Conservation (phyloP, 108 stramenopile species). For the Discostella stelligeroides region DNA sequence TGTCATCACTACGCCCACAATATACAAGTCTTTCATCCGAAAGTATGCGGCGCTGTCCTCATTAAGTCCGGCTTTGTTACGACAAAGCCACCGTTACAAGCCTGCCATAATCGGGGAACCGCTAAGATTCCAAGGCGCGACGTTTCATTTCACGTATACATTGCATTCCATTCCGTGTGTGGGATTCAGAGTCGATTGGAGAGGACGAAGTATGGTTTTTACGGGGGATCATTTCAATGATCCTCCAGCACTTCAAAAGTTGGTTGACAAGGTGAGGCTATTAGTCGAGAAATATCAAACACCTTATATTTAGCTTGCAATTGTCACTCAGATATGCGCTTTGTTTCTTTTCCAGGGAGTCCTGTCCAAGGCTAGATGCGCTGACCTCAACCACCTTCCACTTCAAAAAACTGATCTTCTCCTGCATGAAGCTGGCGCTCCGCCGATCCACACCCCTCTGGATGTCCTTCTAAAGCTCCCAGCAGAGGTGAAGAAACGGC, state of each 20-base stretch:
- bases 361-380: conserved; percentile 72
- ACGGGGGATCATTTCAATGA: conserved; percentile 94
- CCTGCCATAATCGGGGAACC: conserved; percentile 90
- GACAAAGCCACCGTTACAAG: conserved; percentile 82
- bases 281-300: neutral
- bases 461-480: conserved; percentile 78
- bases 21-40: conserved; percentile 94
- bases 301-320: too few relatives aligned
- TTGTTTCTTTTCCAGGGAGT: conserved; percentile 56
- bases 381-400: conserved; percentile 83
- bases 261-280: conserved; percentile 59
- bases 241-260: conserved; percentile 68
- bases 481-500: conserved; percentile 68
- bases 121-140: conserved; percentile 86
- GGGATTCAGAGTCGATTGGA: conserved; percentile 90
- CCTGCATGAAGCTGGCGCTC: conserved; percentile 92
- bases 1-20: conserved; percentile 92
- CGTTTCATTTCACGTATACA: conserved; percentile 90
- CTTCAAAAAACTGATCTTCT: conserved; percentile 87
- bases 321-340: neutral
- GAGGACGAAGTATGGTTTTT: conserved; percentile 89
- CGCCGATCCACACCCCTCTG: conserved; percentile 94
- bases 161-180: conserved; percentile 93
- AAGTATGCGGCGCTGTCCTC: conserved; percentile 92
- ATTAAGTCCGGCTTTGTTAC: conserved; percentile 77